Evolutionary conservation across 371 early-diverging fungal genomes (phyloP).

Genomic region (Syncephalis plumigaleata): DNA sequence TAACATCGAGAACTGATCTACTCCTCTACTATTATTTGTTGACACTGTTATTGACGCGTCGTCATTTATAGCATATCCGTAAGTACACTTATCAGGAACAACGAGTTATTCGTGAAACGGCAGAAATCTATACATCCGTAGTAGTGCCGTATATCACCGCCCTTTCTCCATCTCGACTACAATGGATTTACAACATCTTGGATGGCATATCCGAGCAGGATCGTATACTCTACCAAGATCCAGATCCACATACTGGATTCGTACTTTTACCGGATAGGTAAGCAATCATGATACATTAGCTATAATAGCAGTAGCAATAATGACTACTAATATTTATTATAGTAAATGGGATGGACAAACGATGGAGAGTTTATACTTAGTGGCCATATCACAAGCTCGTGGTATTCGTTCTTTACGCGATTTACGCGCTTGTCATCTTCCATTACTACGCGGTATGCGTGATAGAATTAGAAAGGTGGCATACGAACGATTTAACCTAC

Average conservation of each 20-base stretch:
- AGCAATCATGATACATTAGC: not conserved
- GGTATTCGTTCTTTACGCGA: slow-evolving; percentile 46
- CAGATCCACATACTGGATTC: slow-evolving; percentile 39
- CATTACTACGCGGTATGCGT: slow-evolving; percentile 38
- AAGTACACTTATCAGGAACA: slow-evolving; percentile 52
- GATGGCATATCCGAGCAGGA: slow-evolving; percentile 44
- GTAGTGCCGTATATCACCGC: slow-evolving; percentile 42
- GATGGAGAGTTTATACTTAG: slow-evolving; percentile 40
- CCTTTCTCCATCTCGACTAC: slow-evolving; percentile 34
- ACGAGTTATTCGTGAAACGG: slow-evolving; percentile 32
- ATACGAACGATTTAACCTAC: slow-evolving; percentile 18
- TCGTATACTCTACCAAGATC: slow-evolving; percentile 31
- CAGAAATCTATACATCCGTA: slow-evolving; percentile 20
- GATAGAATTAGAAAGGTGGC: slow-evolving; percentile 22
- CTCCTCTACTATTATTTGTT: not conserved
- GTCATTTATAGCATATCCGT: slow-evolving; percentile 27
- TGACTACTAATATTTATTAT: not conserved
- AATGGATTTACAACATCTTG: slow-evolving; percentile 71
- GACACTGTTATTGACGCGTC: not conserved
- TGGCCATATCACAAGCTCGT: slow-evolving; percentile 32
- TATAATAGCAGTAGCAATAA: not conserved
- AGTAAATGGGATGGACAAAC: slow-evolving; percentile 57
- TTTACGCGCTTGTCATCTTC: slow-evolving; percentile 31
- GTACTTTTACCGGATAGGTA: slow-evolving; percentile 59
- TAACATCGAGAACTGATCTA: too few species aligned